Evolutionary conservation across 768 basidiomycete genomes (phyloP), one percentile per base, ranked within the genome.

Genomic region (Rossbeevera mucosa): DNA sequence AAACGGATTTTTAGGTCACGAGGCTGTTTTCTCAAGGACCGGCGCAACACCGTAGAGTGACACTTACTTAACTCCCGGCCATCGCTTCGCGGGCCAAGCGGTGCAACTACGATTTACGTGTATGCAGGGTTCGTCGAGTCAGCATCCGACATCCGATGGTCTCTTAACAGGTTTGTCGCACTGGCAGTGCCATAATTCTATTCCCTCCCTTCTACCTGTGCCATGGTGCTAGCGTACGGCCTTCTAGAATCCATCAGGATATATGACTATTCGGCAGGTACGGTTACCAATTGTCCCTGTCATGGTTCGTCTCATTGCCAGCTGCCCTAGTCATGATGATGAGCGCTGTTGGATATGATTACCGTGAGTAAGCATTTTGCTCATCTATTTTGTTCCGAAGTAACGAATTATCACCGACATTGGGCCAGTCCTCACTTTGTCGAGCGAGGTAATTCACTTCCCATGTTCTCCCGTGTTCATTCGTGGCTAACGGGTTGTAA

Each of bases 381-480:
- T 16, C 30, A 18, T 40, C 5, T 13, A 22, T 30, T 20, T 46
- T 5, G 13, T n/a, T 46, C 26, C 30, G 8, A 13, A 45, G 7
- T 44, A 41, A 41, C 20, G 20, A 14, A 25, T 9, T 14, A 24
- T 9, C 18, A 8, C 42, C 42, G 5, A 12, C 21, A 16, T 5
- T 16, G n/a, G n/a, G n/a, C 7, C 28, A 60, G 59, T 53, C 26
- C 59, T 60, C 31, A 60, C 50, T 20, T 41, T 60, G 22, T 31
- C 54, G 13, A 45, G 44, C 40, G 59, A 60, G 47, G 59, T 60
- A 44, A 18, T 12, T 59, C 11, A 2, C 51, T 14, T 18, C 6
- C 7, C 13, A 31, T 22, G 13, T 4, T 7, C 29, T 30, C 12
- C 2, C 2, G 31, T 12, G 28, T 38, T 2, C 3, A 14, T 38